These are phyloP conservation scores for Coemansia sp. DNA, from an alignment of 192 early-diverging fungal species.

Conservation along the genomic window DNA sequence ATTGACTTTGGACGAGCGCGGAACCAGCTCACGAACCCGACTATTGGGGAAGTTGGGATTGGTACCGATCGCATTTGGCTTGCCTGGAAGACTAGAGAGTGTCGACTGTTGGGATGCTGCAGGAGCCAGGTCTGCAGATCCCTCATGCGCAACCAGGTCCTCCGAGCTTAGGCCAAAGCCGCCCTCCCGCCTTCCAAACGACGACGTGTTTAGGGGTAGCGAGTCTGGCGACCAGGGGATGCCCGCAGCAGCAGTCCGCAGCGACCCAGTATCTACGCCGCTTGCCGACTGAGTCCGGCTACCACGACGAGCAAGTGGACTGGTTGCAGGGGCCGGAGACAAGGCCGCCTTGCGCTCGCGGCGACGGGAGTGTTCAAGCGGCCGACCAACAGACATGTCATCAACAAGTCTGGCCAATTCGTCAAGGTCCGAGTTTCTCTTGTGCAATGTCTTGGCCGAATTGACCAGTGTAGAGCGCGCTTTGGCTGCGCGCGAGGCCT, in stretches of 20 bases:
- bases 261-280: not conserved
- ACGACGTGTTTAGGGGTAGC: slow-evolving; percentile 21
- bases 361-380: not conserved
- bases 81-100: not conserved
- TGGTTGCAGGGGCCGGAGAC: not conserved
- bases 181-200: slow-evolving; percentile 11
- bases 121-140: not conserved
- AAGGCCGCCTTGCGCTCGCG: not conserved
- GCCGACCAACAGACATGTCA: slow-evolving; percentile 11
- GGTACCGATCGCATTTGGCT: not conserved
- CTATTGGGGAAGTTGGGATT: slow-evolving; percentile 33
- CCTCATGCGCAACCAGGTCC: slow-evolving; percentile 22
- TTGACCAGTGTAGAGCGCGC: too few species aligned
- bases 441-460: slow-evolving; percentile 20
- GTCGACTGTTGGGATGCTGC: not conserved
- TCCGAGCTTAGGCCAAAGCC: slow-evolving; percentile 41
- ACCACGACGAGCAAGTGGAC: not conserved
- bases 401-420: slow-evolving; percentile 34
- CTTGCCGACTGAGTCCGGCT: not conserved
- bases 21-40: slow-evolving; percentile 47
- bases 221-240: slow-evolving; percentile 43
- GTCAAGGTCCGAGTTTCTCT: slow-evolving; percentile 55
- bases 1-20: slow-evolving; percentile 28
- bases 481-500: slow-evolving; percentile 11
- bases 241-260: slow-evolving; percentile 37